Conservation (phyloP, 345 rosid species). For the Gossypium australe region DNA sequence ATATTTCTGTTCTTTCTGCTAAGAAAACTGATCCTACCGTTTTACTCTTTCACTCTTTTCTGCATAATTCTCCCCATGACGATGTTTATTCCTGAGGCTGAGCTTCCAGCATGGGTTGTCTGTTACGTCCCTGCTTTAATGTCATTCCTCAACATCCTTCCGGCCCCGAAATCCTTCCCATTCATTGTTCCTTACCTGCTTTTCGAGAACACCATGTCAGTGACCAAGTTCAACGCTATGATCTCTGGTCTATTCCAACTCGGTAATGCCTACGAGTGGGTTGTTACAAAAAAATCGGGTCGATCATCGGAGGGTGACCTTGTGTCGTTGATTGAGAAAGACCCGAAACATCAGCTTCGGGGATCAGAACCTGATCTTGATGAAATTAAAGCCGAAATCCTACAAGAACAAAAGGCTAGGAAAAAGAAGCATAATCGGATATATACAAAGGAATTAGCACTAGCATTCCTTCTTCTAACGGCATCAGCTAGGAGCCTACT, state of each 20-base stretch:
- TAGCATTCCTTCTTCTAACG: conserved; percentile 78
- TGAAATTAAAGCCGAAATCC: conserved; percentile 43
- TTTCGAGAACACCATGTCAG: conserved; percentile 94
- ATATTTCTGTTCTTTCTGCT: conserved; percentile 87
- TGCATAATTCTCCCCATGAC: conserved; percentile 95
- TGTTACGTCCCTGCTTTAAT: conserved; percentile 91
- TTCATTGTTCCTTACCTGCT: conserved; percentile 96
- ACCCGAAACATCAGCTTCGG: conserved; percentile 44
- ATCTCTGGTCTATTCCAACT: conserved; percentile 92
- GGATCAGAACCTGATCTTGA: conserved; percentile 49
- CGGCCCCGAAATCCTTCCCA: conserved; percentile 84
- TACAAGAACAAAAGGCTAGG: conserved; percentile 35
- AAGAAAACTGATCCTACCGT: conserved; percentile 79
- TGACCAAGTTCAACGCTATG: conserved; percentile 95
- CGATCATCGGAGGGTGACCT: conserved; percentile 90
- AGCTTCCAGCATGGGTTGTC: conserved; percentile 90
- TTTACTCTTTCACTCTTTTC: conserved; percentile 92
- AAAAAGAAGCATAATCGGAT: conserved; percentile 76
- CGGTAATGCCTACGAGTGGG: conserved; percentile 96
- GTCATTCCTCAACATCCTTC: conserved; percentile 93
- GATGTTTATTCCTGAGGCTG: conserved; percentile 89
- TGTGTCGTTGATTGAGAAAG: conserved; percentile 51
- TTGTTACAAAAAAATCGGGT: conserved; percentile 89
- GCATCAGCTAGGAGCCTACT: conserved; percentile 86
- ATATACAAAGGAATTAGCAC: conserved; percentile 69